These are phyloP conservation scores for Xanthoceras sorbifolium DNA, from an alignment of 345 rosid genomes.

Conservation along the genomic window DNA sequence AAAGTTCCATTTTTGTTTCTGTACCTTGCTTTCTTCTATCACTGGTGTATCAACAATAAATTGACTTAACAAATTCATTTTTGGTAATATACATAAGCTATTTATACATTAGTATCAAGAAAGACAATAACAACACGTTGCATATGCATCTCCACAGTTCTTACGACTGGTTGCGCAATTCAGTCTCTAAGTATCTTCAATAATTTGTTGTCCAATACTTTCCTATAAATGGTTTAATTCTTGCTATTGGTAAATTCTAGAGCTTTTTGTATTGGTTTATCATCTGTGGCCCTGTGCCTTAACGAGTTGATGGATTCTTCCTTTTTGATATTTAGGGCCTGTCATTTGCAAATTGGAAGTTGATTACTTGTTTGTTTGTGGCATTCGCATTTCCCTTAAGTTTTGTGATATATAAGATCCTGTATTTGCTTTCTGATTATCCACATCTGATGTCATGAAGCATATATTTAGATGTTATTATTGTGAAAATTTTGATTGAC, in stretches of 20 bases:
- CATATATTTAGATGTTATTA: not conserved
- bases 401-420: not conserved
- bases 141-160: too few species aligned
- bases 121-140: not conserved
- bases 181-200: too few species aligned
- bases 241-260: not conserved
- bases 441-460: not conserved
- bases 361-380: too few species aligned
- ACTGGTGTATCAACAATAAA: not conserved
- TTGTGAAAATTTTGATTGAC: conserved; percentile 23
- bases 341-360: too few species aligned
- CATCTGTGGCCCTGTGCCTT: not conserved
- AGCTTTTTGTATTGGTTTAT: not conserved
- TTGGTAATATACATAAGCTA: too few species aligned
- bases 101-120: not conserved
- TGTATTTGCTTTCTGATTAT: not conserved
- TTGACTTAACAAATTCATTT: not conserved
- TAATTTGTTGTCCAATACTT: too few species aligned
- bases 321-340: too few species aligned
- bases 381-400: too few species aligned
- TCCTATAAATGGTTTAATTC: not conserved
- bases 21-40: too few species aligned
- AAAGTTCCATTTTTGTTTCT: too few species aligned
- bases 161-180: too few species aligned
- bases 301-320: too few species aligned